Conservation (phyloP, 164 flowering plant species). For the Aristolochia californica region DNA sequence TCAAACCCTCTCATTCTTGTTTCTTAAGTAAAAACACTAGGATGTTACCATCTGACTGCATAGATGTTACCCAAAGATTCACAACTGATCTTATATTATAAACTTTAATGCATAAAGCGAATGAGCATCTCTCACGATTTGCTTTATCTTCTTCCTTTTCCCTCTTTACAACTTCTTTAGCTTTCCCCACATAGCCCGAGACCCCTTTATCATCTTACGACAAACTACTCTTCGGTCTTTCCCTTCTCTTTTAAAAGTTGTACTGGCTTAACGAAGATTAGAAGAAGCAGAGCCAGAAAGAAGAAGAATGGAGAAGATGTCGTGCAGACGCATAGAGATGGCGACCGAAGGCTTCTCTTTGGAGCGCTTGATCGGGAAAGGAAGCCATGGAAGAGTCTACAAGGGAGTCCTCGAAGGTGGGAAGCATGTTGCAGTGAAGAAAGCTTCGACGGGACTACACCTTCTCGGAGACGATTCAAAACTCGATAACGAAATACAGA, state of each 20-base stretch:
- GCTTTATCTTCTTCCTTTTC: too few species aligned
- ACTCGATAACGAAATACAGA: constrained; percentile 40
- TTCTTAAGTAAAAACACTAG: too few species aligned
- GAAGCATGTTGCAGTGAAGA: constrained; percentile 39
- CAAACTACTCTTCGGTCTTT: not conserved
- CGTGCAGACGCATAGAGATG: constrained; percentile 31
- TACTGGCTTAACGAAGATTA: not conserved
- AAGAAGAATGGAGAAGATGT: constrained; percentile 13
- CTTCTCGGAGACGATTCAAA: constrained; percentile 34
- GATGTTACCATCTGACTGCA: too few species aligned
- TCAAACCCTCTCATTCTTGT: too few species aligned
- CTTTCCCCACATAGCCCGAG: not conserved
- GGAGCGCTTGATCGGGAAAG: constrained; percentile 49
- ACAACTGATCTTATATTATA: too few species aligned
- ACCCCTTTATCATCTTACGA: not conserved
- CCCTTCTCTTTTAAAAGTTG: not conserved
- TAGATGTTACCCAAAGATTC: too few species aligned
- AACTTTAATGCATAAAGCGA: too few species aligned
- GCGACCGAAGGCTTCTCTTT: constrained; percentile 53
- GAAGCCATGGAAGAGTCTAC: constrained; percentile 74
- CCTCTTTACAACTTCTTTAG: not conserved
- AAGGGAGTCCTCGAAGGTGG: constrained; percentile 31
- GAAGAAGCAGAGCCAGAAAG: not conserved
- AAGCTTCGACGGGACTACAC: too few species aligned
- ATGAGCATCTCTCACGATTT: too few species aligned